Evolutionary conservation across 139 green algal species (phyloP), one percentile per base, ranked within the genome.

Genomic region (Spirogloea muscicola): DNA sequence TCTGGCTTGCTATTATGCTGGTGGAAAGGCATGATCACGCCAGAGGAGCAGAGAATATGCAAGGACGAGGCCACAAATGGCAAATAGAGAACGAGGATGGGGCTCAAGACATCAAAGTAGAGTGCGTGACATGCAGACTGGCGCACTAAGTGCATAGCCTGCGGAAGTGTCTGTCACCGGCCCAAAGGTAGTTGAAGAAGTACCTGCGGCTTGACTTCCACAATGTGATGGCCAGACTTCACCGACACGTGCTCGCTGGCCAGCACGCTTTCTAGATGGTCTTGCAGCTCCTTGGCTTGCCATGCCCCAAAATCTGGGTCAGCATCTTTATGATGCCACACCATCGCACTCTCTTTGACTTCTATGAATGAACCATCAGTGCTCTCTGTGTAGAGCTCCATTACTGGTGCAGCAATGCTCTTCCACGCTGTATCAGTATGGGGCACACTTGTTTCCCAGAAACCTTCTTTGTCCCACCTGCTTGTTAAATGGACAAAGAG

Each of bases 261-360:
- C 38, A 99, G 85, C 82, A 97, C 91, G 49, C 87, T 88, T 74
- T 98, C 94, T 74, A 99, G 77, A 69, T 99, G 94, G 84, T 98
- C 93, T 52, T 97, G 78, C 64, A 99, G 85, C 90, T 99, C 94
- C 88, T 99, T 98, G 76, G 92, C 92, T 48, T 98, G 94, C 91
- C 90, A 97, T 33, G 78, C 85, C 2, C 94, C 94, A 83, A 98
- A 97, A 81, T 97, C 94, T 1, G 94, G 92, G 82, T 99, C 94
- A 1, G 94, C 92, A 71, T 96, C 89, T 39, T 84, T 60, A 82
- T 96, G 97, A 83, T 97, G 88, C 94, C 94, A 99, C 58, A 98
- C 79, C 84, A 67, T 93, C 76, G 46, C 88, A 84, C 59, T 90
- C 57, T 96, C 91, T 87, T 99, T 99, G 51, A 76, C 72, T 86